Evolutionary conservation across 2,329 filamentous ascomycete genomes (phyloP).

Genomic region (Trichoderma hamatum): DNA sequence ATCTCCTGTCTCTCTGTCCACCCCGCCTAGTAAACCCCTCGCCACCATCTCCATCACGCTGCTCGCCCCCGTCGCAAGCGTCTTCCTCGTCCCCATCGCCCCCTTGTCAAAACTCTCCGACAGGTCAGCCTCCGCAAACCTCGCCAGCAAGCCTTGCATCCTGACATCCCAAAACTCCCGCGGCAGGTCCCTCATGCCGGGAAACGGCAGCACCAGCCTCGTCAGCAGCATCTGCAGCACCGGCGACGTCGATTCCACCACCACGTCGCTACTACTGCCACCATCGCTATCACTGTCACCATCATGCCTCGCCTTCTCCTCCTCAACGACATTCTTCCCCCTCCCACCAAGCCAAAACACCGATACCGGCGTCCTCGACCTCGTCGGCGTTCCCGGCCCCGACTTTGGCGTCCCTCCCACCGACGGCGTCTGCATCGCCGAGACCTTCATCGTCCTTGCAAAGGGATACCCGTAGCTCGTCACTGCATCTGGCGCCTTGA

Average conservation of each 20-base stretch:
- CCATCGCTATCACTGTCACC: slow-evolving; percentile 37
- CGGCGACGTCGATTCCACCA: slow-evolving; percentile 56
- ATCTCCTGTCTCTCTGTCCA: slow-evolving; percentile 28
- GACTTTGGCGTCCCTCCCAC: slow-evolving; percentile 30
- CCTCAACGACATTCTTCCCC: slow-evolving; percentile 27
- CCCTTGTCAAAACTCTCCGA: slow-evolving; percentile 85
- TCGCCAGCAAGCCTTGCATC: slow-evolving; percentile 60
- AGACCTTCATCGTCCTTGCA: slow-evolving; percentile 34
- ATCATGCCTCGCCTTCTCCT: slow-evolving; percentile 21
- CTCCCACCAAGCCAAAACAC: slow-evolving; percentile 25
- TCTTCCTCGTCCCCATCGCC: slow-evolving; percentile 72
- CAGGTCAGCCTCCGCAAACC: slow-evolving; percentile 68
- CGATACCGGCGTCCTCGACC: slow-evolving; percentile 34
- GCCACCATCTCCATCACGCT: slow-evolving; percentile 70
- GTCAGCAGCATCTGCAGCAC: slow-evolving; percentile 70
- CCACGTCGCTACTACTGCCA: slow-evolving; percentile 34
- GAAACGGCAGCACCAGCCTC: slow-evolving; percentile 65
- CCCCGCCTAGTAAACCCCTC: slow-evolving; percentile 66
- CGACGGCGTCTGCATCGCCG: slow-evolving; percentile 2
- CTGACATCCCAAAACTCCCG: slow-evolving; percentile 67
- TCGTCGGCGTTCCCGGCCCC: slow-evolving; percentile 35
- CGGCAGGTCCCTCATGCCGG: slow-evolving; percentile 65
- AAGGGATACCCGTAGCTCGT: slow-evolving; percentile 73
- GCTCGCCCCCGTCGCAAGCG: slow-evolving; percentile 71
- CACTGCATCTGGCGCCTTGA: slow-evolving; percentile 68